Evolutionary conservation across 208 protist species (phyloP).

Genomic region (Leishmania tarentolae): DNA sequence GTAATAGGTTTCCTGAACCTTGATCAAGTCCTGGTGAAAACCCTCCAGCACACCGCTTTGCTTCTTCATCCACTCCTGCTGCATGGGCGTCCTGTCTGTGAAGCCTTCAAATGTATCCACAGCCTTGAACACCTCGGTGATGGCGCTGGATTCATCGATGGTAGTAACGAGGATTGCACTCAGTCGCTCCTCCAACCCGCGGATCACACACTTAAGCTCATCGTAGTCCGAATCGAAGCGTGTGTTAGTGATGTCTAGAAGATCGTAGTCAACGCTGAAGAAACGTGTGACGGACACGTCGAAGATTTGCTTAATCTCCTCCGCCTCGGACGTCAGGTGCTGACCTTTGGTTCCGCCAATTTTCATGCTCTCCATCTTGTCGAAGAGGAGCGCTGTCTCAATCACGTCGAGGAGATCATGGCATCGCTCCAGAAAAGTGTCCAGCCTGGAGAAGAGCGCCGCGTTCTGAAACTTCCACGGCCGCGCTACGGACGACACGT

Average conservation of each 20-base stretch:
- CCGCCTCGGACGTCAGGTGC: conserved; percentile 81
- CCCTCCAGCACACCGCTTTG: conserved; percentile 81
- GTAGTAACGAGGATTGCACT: conserved; percentile 91
- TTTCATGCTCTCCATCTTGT: conserved; percentile 96
- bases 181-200: conserved; percentile 93
- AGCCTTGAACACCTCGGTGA: conserved; percentile 95
- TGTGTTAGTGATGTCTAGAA: conserved; percentile 94
- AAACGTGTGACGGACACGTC: conserved; percentile 73
- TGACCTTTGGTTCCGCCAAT: conserved; percentile 96
- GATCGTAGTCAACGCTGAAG: conserved; percentile 92
- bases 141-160: conserved; percentile 94
- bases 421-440: conserved; percentile 96
- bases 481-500: conserved; percentile 69
- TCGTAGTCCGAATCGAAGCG: conserved; percentile 95
- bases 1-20: conserved; percentile 93
- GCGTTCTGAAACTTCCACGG: conserved; percentile 96
- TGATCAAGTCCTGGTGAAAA: conserved; percentile 90
- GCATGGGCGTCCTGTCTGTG: conserved; percentile 92
- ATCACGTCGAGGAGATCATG: conserved; percentile 96
- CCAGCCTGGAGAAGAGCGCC: conserved; percentile 94
- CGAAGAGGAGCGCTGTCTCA: conserved; percentile 94
- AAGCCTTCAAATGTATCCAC: conserved; percentile 97
- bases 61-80: conserved; percentile 95
- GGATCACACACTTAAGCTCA: conserved; percentile 79
- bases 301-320: conserved; percentile 92